A percentile compares a stretch with the other conserved stretches of the same genome.
These are phyloP conservation scores for Westerdykella aurantiaca DNA, from an alignment of 2,329 filamentous ascomycete genomes.

Conservation along the genomic window DNA sequence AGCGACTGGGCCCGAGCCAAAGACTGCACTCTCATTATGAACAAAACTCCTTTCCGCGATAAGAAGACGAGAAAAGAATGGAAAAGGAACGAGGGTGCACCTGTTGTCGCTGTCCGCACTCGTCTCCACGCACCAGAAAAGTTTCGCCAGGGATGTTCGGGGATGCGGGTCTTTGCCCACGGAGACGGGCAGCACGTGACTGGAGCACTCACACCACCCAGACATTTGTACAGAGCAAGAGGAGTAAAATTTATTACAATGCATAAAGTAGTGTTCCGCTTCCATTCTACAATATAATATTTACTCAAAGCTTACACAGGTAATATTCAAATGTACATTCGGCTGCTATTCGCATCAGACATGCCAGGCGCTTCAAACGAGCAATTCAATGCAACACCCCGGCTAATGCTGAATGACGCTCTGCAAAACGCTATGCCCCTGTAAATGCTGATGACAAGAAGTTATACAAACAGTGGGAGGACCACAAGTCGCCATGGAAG, in stretches of 20 bases:
- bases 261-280: too few relatives aligned
- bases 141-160: slow-evolving; percentile 20
- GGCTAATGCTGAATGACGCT: slow-evolving; percentile 24
- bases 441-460: slow-evolving; percentile 27
- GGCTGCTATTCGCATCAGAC: too few relatives aligned
- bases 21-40: slow-evolving; percentile 32
- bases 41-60: slow-evolving; percentile 3
- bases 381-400: slow-evolving; percentile 20
- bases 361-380: not conserved
- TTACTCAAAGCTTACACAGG: slow-evolving; percentile 4
- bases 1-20: slow-evolving; percentile 31
- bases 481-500: too few relatives aligned
- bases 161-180: slow-evolving; percentile 14
- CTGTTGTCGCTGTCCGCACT: slow-evolving; percentile 4
- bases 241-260: too few relatives aligned
- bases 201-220: not conserved
- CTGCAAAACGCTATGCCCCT: slow-evolving; percentile 27
- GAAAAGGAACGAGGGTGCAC: slow-evolving; percentile 20
- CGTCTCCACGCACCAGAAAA: slow-evolving; percentile 15
- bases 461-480: not conserved
- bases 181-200: slow-evolving; percentile 15
- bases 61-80: slow-evolving; percentile 11
- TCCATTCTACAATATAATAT: slow-evolving; percentile 1
- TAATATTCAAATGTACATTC: not conserved
- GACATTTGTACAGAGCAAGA: too few relatives aligned